phyloP scores from a whole-genome alignment of 768 basidiomycete genomes.

The Termitomyces sp. region DNA sequence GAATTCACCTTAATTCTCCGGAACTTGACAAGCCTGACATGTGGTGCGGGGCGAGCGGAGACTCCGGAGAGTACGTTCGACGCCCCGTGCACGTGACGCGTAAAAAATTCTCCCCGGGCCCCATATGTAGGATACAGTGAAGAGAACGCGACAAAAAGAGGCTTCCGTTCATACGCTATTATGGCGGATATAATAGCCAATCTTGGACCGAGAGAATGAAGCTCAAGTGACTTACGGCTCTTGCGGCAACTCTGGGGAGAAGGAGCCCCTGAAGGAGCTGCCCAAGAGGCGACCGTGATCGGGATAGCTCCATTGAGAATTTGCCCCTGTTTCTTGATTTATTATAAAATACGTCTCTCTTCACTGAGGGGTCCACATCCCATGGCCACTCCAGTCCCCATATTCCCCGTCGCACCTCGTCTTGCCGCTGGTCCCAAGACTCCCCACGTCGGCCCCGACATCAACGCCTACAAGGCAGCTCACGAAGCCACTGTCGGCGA shows the following conservation, averaged over 20 bases:
- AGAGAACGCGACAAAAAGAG: too few species aligned
- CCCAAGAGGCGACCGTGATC: background rate
- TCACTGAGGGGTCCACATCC: background rate
- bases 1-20: background rate
- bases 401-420: conserved; percentile 77
- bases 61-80: background rate
- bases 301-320: background rate
- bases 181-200: too few species aligned
- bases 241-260: background rate
- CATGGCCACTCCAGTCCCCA: conserved; percentile 17
- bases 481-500: conserved; percentile 74
- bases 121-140: too few species aligned
- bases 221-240: too few species aligned
- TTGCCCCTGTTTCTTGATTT: conserved; percentile 10
- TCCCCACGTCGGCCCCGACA: conserved; percentile 79
- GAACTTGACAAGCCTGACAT: background rate
- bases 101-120: too few species aligned
- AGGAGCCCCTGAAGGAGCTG: background rate
- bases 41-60: background rate
- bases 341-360: conserved; percentile 2
- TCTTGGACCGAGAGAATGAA: too few species aligned
- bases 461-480: conserved; percentile 64
- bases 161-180: too few species aligned
- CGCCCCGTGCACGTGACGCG: background rate
- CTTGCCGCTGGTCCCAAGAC: conserved; percentile 56